Percentiles rank a stretch among this genome's conserved stretches.
Conservation (phyloP, 2,329 filamentous ascomycete genomes). For the Camillea tinctor region DNA sequence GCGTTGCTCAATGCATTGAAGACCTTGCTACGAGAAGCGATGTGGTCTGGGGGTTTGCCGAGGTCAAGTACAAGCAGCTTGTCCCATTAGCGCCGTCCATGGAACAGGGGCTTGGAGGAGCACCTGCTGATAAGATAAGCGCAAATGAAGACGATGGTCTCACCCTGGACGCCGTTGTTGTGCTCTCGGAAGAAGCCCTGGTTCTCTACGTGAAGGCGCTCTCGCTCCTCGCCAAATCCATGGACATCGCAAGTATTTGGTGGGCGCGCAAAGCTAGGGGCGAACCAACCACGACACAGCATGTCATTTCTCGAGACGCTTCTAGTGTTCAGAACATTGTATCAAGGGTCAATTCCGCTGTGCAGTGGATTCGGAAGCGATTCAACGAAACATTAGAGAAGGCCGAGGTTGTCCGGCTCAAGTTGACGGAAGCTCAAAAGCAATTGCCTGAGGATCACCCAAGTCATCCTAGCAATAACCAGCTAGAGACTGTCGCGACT, state of each 20-base stretch:
- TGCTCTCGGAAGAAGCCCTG: constrained; percentile 88
- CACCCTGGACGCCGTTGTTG: constrained; percentile 80
- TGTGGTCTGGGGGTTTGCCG: constrained; percentile 95
- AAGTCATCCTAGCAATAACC: constrained; percentile 78
- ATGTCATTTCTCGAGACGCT: constrained; percentile 40
- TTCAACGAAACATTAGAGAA: constrained; percentile 99
- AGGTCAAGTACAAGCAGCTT: constrained; percentile 98
- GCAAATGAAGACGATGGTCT: constrained; percentile 71
- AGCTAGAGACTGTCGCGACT: constrained; percentile 54
- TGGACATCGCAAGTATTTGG: constrained; percentile 93
- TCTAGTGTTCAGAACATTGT: constrained; percentile 51
- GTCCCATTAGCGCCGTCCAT: constrained; percentile 80
- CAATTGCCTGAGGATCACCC: constrained; percentile 81
- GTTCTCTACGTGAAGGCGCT: constrained; percentile 96
- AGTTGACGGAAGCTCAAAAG: constrained; percentile 82
- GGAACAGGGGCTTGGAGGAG: constrained; percentile 67
- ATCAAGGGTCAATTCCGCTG: constrained; percentile 82
- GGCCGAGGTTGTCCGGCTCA: constrained; percentile 87
- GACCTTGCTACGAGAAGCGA: constrained; percentile 91
- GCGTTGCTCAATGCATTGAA: constrained; percentile 78
- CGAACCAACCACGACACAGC: constrained; percentile 49
- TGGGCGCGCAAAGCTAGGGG: constrained; percentile 78
- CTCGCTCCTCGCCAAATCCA: constrained; percentile 84
- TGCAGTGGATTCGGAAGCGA: constrained; percentile 89
- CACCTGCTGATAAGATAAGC: constrained; percentile 51